Conservation (phyloP, 2,329 filamentous ascomycete species). For the Microdochium nivale region DNA sequence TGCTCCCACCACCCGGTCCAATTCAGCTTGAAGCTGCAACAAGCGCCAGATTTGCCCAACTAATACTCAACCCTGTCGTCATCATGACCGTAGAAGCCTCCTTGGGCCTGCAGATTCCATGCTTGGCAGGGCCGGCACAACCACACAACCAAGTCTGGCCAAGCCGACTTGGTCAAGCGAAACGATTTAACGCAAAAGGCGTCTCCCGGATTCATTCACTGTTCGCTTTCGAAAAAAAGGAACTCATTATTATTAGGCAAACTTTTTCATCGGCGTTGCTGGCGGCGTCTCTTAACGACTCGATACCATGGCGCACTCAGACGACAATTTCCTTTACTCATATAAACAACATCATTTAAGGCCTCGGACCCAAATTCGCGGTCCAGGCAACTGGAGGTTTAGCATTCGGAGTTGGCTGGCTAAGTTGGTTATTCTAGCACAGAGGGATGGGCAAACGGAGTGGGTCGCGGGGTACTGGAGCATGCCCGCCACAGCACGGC, state of each 20-base stretch:
- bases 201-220: constrained; percentile 11
- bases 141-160: background rate
- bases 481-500: background rate
- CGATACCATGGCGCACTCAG: background rate
- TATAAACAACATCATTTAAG: background rate
- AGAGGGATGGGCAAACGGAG: background rate
- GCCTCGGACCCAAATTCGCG: background rate
- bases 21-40: constrained; percentile 11
- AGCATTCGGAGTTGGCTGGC: background rate
- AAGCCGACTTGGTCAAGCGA: background rate
- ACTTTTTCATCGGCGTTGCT: constrained; percentile 13
- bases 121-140: background rate
- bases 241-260: constrained; percentile 10
- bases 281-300: constrained; percentile 8
- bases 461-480: background rate
- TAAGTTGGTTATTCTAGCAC: background rate
- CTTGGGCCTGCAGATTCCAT: too few species aligned
- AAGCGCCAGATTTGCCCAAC: background rate
- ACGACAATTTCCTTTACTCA: background rate
- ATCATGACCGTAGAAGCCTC: too few species aligned
- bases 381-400: background rate
- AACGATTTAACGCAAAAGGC: constrained; percentile 12
- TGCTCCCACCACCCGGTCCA: constrained; percentile 11
- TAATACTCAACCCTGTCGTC: constrained; percentile 1
- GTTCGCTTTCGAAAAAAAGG: constrained; percentile 11